These are phyloP conservation scores for Syzygium grande DNA, from an alignment of 345 rosid genomes.

Conservation along the genomic window DNA sequence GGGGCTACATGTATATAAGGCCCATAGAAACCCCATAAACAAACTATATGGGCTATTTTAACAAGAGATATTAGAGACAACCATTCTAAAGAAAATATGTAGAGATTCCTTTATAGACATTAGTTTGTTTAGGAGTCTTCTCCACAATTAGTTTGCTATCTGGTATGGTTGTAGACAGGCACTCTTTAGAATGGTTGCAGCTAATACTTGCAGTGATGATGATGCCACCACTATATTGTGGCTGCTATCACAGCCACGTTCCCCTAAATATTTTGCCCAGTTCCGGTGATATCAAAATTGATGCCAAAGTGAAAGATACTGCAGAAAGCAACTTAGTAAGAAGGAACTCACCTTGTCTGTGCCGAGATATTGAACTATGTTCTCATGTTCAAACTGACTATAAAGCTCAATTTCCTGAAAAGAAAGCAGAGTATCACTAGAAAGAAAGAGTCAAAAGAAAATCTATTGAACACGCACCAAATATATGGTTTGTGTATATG, in stretches of 20 bases:
- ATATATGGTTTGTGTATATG: accelerated
- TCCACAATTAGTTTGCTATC: too few species aligned
- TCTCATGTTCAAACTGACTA: conserved; percentile 66
- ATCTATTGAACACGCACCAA: not conserved
- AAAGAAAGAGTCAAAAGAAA: not conserved
- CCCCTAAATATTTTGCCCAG: not conserved
- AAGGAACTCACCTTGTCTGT: conserved; percentile 39
- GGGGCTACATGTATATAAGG: not conserved
- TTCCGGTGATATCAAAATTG: accelerated
- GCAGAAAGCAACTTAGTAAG: not conserved
- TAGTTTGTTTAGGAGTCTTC: too few species aligned
- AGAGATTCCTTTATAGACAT: too few species aligned
- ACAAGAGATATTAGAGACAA: too few species aligned
- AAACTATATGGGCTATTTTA: accelerated
- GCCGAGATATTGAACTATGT: conserved; percentile 71
- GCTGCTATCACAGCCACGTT: not conserved
- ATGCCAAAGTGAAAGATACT: not conserved
- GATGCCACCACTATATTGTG: accelerated
- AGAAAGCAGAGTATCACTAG: not conserved
- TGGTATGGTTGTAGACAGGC: too few species aligned
- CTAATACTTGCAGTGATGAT: not conserved
- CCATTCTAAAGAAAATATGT: too few species aligned
- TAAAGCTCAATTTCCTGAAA: conserved; percentile 76
- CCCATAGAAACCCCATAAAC: not conserved
- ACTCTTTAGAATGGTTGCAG: too few species aligned